phyloP scores from a whole-genome alignment of 78 protist species.

The Dictyostelium purpureum region DNA sequence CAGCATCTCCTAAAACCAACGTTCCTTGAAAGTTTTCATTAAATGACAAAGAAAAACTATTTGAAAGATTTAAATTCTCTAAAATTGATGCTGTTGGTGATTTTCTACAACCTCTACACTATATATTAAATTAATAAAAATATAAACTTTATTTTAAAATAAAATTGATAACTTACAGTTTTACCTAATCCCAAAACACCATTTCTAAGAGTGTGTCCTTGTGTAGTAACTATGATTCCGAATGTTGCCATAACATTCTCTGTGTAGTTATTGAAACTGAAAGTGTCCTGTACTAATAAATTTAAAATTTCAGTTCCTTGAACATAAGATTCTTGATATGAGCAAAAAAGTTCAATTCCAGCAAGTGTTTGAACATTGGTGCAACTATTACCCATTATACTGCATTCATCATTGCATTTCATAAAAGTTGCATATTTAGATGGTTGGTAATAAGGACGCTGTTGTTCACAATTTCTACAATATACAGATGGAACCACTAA shows the following conservation, averaged over 20 bases:
- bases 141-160: too few species aligned
- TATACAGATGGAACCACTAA: slow-evolving; percentile 25
- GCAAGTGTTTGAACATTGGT: not conserved
- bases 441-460: slow-evolving; percentile 31
- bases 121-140: too few species aligned
- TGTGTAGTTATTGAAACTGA: not conserved
- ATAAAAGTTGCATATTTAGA: not conserved
- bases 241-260: not conserved
- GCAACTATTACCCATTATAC: not conserved
- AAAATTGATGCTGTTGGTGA: slow-evolving; percentile 23
- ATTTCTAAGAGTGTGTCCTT: not conserved
- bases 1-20: slow-evolving; percentile 14
- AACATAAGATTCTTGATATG: not conserved
- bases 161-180: not conserved
- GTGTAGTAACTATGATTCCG: slow-evolving; percentile 3
- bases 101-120: slow-evolving; percentile 7
- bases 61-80: not conserved
- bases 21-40: slow-evolving; percentile 6
- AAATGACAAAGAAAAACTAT: slow-evolving; percentile 16
- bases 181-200: slow-evolving; percentile 60
- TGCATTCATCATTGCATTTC: not conserved
- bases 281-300: not conserved
- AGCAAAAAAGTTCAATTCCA: not conserved
- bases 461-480: slow-evolving; percentile 14
- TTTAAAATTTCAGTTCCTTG: not conserved